A percentile compares a stretch with the other conserved stretches of the same genome.
These are phyloP conservation scores for Climacium dendroides DNA, from an alignment of 225 moss, liverwort and hornwort species.

Conservation along the genomic window DNA sequence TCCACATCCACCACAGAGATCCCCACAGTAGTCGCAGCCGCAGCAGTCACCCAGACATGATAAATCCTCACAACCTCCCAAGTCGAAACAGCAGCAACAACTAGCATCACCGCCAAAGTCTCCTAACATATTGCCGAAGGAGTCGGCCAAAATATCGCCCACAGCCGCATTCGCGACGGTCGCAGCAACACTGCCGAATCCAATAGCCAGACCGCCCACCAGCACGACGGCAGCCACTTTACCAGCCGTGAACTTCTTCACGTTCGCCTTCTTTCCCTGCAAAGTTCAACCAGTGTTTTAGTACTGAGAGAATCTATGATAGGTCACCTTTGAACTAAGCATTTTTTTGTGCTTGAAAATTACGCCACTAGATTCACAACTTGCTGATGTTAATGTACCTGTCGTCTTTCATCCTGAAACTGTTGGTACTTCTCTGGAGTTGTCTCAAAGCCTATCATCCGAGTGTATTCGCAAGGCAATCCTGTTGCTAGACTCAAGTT, in stretches of 20 bases:
- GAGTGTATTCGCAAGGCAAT: slow-evolving; percentile 69
- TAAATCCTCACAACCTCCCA: neutral
- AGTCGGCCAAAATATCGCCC: slow-evolving; percentile 9
- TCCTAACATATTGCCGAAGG: slow-evolving; percentile 15
- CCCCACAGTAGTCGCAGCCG: neutral
- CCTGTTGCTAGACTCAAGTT: slow-evolving; percentile 62
- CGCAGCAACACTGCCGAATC: slow-evolving; percentile 50
- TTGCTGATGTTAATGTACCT: neutral
- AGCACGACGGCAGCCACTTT: slow-evolving; percentile 37
- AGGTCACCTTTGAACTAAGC: neutral
- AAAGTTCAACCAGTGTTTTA: neutral
- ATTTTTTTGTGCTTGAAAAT: neutral
- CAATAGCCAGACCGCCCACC: slow-evolving; percentile 39
- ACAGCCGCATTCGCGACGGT: slow-evolving; percentile 33
- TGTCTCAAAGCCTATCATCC: slow-evolving; percentile 70
- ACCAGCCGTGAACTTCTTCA: slow-evolving; percentile 34
- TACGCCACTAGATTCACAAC: neutral
- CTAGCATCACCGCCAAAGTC: neutral
- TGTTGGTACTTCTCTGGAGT: slow-evolving; percentile 36
- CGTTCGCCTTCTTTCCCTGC: slow-evolving; percentile 40
- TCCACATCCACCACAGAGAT: neutral
- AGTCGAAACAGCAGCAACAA: slow-evolving; percentile 10
- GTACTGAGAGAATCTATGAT: neutral
- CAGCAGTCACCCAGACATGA: neutral
- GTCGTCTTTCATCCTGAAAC: slow-evolving; percentile 18